Evolutionary conservation across 192 early-diverging fungal genomes (phyloP), one percentile per base, ranked within the genome.

Genomic region (Entomortierella lignicola): DNA sequence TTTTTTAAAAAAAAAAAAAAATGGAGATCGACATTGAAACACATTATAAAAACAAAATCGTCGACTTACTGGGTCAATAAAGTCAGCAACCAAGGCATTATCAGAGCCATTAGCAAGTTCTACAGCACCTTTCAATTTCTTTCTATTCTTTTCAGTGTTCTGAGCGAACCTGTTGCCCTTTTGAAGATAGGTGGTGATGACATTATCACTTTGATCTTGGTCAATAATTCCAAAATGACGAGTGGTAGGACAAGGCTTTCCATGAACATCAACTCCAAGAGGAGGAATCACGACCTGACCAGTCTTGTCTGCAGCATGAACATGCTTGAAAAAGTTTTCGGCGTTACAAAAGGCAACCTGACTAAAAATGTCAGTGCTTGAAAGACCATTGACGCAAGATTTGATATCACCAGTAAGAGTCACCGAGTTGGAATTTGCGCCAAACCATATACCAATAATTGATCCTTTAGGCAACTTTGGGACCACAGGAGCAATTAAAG

Each of bases 191-290:
- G 71, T 74, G 44, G 71, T 74, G 52, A 74, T 48, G 29, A 74
- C 71, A 47, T 74, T 74, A 15, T 74, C 71, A 34, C 60, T 63
- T 50, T 74, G 71, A 25, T 74, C 71, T 57, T 74, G 71, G 34
- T 74, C 71, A 47, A 74, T 61, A 30, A 74, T 74, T 27, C 71
- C 71, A 50, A 66, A 74, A 47, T 29, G 23, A 17, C 71, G 63
- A 12, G 71, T 74, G 2, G 71, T 66, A 8, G 71, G 71, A 27
- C 71, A 74, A 15, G 63, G 29, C 13, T 66, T 15, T 20, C 71
- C 71, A 52, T 74, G 63, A 48, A 61, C 23, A 25, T 74, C 71
- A 0, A 7, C 59, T 13, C 71, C 71, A 7, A 74, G 13, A 2
- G 51, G 63, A 18, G 71, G 71, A 41, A 74, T 73, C 21, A 47